These are phyloP conservation scores for Eutrema japonicum DNA, from an alignment of 345 rosid species.

Conservation along the genomic window DNA sequence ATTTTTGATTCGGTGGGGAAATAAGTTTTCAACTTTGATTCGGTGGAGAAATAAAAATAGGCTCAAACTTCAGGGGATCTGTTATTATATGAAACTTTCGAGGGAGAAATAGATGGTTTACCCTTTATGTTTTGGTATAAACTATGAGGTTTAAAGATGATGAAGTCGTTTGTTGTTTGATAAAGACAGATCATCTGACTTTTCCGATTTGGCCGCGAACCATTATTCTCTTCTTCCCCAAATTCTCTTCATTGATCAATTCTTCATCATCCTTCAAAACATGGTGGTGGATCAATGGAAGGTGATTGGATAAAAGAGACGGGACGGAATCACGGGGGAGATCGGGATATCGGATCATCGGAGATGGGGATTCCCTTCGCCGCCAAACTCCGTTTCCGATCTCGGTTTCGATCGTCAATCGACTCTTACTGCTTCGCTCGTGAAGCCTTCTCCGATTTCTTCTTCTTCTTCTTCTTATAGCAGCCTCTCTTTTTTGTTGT, in stretches of 20 bases:
- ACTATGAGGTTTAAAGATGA: neutral
- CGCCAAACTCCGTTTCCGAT: constrained; percentile 42
- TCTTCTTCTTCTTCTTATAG: constrained; percentile 27
- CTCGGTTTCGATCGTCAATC: constrained; percentile 48
- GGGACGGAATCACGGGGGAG: constrained; percentile 21
- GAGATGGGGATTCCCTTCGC: constrained; percentile 40
- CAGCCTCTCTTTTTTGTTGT: neutral
- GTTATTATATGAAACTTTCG: too few relatives aligned
- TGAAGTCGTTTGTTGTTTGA: constrained; percentile 27
- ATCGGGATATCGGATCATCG: constrained; percentile 7
- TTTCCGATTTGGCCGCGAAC: constrained; percentile 27
- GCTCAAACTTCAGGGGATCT: too few relatives aligned
- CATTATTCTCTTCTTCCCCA: neutral
- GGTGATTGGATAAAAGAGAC: constrained; percentile 26
- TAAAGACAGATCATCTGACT: constrained; percentile 34
- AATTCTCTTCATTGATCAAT: neutral
- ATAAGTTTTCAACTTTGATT: too few relatives aligned
- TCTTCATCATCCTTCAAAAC: neutral
- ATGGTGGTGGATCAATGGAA: constrained; percentile 39
- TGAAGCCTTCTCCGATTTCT: constrained; percentile 54
- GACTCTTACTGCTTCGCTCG: constrained; percentile 51
- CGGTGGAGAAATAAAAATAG: too few relatives aligned
- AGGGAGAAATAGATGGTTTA: too few relatives aligned
- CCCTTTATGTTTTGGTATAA: too few relatives aligned
- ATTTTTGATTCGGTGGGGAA: too few relatives aligned